Evolutionary conservation across 768 basidiomycete species (phyloP), one percentile per base, ranked within the genome.

Genomic region (Xerocomellus chrysenteron): DNA sequence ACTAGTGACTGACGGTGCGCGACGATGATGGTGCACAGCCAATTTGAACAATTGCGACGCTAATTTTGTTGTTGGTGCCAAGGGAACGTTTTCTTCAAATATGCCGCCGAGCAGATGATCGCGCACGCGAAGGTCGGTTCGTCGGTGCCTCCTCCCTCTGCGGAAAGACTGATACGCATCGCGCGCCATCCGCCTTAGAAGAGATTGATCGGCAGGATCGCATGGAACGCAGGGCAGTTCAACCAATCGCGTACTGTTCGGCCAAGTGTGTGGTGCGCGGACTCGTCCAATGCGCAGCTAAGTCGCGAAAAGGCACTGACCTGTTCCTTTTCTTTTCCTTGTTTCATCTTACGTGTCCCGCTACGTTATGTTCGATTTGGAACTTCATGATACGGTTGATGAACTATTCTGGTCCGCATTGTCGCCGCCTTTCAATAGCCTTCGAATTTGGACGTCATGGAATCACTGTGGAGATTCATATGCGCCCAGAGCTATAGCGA

Each of bases 381-480:
- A 19, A 43, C 1, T 12, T 43, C 52, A 55, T 42, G 62, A 28
- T 32, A 28, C 21, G 21, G 21, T 21, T 56, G 32, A 52, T 56
- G 51, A 52, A 8, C 51, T 44, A 11, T 33, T 37, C 16, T 45
- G 14, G 44, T 30, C 65, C 64, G 54, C 64, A 28, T 52, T 58
- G 39, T 41, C 6, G 30, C 59, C 57, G 16, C 47, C 2, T 39
- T 50, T 3, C 7, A n/a, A 32, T 17, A 71, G 71, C 65, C 0
- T 24, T 64, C n/a, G 73, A 74, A 59, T 63, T 67, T 32, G 65
- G 58, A 33, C 48, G 58, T 19, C 49, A 68, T 54, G 54, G 50
- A 6, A 71, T 71, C 54, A 68, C 61, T 8, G 69, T 64, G 14
- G 65, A 21, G 21, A 69, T 61, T 60, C 72, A 52, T 73, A 61